Evolutionary conservation across 2,329 filamentous ascomycete genomes (phyloP).

Genomic region (Elsinoe ampelina): DNA sequence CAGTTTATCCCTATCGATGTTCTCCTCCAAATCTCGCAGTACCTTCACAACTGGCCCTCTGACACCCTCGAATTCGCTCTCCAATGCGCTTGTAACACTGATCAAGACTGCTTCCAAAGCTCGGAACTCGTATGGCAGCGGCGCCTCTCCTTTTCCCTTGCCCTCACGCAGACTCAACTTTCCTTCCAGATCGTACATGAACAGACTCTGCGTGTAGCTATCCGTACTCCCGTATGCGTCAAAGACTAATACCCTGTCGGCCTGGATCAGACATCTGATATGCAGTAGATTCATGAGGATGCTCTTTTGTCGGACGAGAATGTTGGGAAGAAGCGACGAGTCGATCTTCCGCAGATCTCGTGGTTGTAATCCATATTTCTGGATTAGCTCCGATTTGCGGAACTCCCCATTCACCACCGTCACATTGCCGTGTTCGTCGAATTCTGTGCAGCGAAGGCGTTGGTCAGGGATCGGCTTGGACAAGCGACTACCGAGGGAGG

Average conservation of each 20-base stretch:
- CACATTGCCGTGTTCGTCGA: conserved; percentile 84
- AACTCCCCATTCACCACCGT: conserved; percentile 92
- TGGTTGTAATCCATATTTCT: conserved; percentile 77
- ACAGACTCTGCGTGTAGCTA: conserved; percentile 89
- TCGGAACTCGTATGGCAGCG: conserved; percentile 88
- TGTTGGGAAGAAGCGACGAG: conserved; percentile 88
- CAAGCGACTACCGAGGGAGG: conserved; percentile 53
- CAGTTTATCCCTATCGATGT: conserved; percentile 91
- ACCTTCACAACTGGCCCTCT: conserved; percentile 86
- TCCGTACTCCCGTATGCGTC: conserved; percentile 92
- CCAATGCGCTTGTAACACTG: conserved; percentile 81
- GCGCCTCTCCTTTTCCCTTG: conserved; percentile 40
- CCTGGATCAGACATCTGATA: conserved; percentile 88
- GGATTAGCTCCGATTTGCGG: conserved; percentile 90
- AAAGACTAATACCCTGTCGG: conserved; percentile 88
- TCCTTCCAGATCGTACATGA: conserved; percentile 94
- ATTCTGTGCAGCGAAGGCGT: conserved; percentile 84
- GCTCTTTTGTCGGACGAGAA: conserved; percentile 82
- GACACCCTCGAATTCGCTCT: conserved; percentile 90
- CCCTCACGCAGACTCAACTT: conserved; percentile 74
- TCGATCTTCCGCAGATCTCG: conserved; percentile 97
- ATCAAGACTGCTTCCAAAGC: conserved; percentile 92
- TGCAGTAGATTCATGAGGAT: conserved; percentile 96
- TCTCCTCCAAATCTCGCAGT: conserved; percentile 83
- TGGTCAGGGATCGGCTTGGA: conserved; percentile 77